Base-by-base conservation (phyloP, 805 yeast species). In the Wickerhamiella qilinensis region DNA sequence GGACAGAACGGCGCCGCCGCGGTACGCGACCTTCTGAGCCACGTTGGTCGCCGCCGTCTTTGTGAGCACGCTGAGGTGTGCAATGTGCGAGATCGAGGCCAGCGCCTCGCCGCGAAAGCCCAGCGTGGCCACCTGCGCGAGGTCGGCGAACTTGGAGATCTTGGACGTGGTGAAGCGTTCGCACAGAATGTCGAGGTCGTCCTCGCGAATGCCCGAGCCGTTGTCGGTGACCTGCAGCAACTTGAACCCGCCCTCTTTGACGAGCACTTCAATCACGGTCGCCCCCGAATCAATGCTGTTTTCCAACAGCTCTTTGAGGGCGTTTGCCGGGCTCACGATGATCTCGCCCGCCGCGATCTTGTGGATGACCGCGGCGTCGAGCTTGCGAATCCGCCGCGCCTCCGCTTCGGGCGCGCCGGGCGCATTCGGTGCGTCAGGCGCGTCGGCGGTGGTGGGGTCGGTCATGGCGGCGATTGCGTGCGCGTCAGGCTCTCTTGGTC, bases 91-190 rank as follows among this genome's bases (percentile, higher is more conserved):
- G 6, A 91, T 86, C 53, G 91, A 77, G 1, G 97, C 95, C 36
- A 91, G 63, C 0, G 98, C 98, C 57, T 91, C 98, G 14, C 98
- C 98, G 39, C 98, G 67, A 55, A 91, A 91, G 3, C 98, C 98
- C 55, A 84, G 84, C 0, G 97, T 86, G 18, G 69, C 62, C 19
- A 91, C 71, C 3, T 66, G 55, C 36, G 63, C 62, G 41, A 91
- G 65, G 54, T 91, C 98, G 37, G 81, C 88, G 54, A 80, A 88
- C 7, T 59, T 65, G 1, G 58, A 44, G 19, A 91, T 58, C 56
- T 91, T 91, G 0, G 96, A 85, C 0, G 98, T 91, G 18, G 97
- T 82, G 59, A 85, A 88, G 20, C 98, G 62, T 52, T 82, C 81
- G 54, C 97, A 91, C n/a, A 91, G 65, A 3, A 91, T 64, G 0